phyloP scores from a whole-genome alignment of 345 rosid genomes.

The Sisymbrium irio region DNA sequence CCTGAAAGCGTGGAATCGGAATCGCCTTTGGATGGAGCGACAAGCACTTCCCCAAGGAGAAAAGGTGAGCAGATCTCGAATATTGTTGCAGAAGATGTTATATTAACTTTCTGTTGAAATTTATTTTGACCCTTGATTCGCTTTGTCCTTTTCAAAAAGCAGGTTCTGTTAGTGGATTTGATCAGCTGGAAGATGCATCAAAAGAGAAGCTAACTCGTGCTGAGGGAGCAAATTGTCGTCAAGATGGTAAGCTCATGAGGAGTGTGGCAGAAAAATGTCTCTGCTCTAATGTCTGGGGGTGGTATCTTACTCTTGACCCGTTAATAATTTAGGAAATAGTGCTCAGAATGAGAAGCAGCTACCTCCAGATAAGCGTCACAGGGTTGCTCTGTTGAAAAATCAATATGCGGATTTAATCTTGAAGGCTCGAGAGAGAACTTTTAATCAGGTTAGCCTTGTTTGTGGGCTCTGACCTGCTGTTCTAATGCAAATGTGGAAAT shows the following conservation, averaged over 20 bases:
- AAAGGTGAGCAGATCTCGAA: neutral
- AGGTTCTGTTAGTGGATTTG: conserved; percentile 44
- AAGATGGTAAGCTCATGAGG: conserved; percentile 72
- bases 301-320: conserved; percentile 51
- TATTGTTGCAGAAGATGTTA: neutral
- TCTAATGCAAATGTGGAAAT: neutral
- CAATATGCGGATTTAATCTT: conserved; percentile 80
- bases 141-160: conserved; percentile 6
- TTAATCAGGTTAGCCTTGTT: conserved; percentile 58
- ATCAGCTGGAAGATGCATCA: conserved; percentile 40
- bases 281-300: conserved; percentile 49
- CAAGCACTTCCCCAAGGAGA: conserved; percentile 15
- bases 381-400: conserved; percentile 74
- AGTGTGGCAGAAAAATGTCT: conserved; percentile 35
- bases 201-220: conserved; percentile 36
- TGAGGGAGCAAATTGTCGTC: conserved; percentile 43
- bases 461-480: neutral
- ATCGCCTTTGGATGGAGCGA: conserved; percentile 8
- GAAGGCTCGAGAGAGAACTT: conserved; percentile 73
- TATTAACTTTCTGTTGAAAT: neutral
- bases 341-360: conserved; percentile 74
- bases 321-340: conserved; percentile 72
- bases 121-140: neutral
- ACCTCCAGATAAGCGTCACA: conserved; percentile 82
- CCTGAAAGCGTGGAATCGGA: conserved; percentile 13